Base-by-base conservation (phyloP, 2,329 filamentous ascomycete species). In the Gnomoniopsis sp. region DNA sequence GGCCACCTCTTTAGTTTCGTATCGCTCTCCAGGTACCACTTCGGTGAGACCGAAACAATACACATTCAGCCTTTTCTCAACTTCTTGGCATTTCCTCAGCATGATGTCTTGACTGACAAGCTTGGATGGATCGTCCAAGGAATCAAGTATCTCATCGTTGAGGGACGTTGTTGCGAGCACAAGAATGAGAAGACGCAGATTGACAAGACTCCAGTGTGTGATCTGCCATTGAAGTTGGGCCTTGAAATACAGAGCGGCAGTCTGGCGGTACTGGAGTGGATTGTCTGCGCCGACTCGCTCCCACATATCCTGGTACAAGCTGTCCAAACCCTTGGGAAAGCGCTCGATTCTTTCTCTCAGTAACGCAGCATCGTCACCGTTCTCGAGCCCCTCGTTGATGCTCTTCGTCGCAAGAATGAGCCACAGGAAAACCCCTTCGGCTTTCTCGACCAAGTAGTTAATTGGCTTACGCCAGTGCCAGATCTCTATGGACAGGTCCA, bases 351-450 rank as follows among this genome's bases (percentile, higher is more conserved):
- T 52, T 38, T 58, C 23, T 3, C n/a, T 11, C 17, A 43, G 12
- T 3, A 30, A 47, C 0, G 3, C 41, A 3, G 2, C 3, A 1
- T 23, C 34, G 17, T 58, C 55, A 2, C 55, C 55, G 15, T 43
- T 19, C 14, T 2, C 15, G 1, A 41, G 15, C 6, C 55, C 55
- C 3, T 23, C 38, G 2, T 47, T 49, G 55, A 58, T 10, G 30
- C 41, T 53, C 3, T 41, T 52, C 11, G n/a, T 53, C 3, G 49
- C 55, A 41, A 58, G 49, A 4, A 47, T 17, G 2, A 58, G 49
- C 55, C 55, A 58, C 1, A 58, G 15, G 15, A 57, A 57, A 1
- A 58, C 55, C 3, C 55, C 55, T 8, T 58, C 49, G 2, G 55
- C 49, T 2, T 48, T 53, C 2, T 48, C 1, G 11, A 58, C 55